These are phyloP conservation scores for Aspergillus cristatus DNA, from an alignment of 495 filamentous ascomycete genomes.

Conservation along the genomic window DNA sequence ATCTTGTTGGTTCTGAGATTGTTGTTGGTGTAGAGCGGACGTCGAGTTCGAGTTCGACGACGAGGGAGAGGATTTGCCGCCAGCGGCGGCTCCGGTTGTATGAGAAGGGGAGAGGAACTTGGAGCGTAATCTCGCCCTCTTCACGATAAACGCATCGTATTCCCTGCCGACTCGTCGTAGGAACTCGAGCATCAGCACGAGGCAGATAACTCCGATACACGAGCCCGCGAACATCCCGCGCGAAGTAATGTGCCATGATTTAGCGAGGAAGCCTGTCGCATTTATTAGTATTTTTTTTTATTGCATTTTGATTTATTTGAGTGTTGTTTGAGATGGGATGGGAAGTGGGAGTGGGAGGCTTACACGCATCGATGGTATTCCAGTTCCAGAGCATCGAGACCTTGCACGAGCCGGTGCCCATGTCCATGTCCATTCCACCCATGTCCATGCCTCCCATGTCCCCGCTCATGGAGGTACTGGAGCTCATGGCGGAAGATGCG, in stretches of 20 bases:
- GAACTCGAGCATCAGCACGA: constrained; percentile 55
- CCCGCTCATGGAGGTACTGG: background rate
- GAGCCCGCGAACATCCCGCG: constrained; percentile 55
- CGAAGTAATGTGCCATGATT: constrained; percentile 55
- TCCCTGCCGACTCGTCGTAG: constrained; percentile 49
- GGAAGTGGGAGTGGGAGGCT: constrained; percentile 1
- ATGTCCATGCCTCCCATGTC: constrained; percentile 16
- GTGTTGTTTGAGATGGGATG: background rate
- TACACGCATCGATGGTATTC: constrained; percentile 59
- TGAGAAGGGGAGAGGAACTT: constrained; percentile 9
- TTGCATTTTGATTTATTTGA: background rate
- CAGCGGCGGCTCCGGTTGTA: too few relatives aligned
- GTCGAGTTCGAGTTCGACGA: constrained; percentile 1
- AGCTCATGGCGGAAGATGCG: background rate
- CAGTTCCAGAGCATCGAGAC: constrained; percentile 72
- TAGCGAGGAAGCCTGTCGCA: constrained; percentile 49
- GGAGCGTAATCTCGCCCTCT: constrained; percentile 19
- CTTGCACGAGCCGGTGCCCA: constrained; percentile 22
- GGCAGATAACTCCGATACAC: constrained; percentile 58
- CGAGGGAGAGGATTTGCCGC: too few relatives aligned
- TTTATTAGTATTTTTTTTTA: constrained; percentile 3
- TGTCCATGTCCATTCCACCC: constrained; percentile 11
- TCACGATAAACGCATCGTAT: constrained; percentile 52
- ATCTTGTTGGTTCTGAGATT: constrained; percentile 1
- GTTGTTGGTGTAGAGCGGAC: background rate